Evolutionary conservation across 345 rosid genomes (phyloP), one percentile per base, ranked within the genome.

Genomic region (Acer campestre): DNA sequence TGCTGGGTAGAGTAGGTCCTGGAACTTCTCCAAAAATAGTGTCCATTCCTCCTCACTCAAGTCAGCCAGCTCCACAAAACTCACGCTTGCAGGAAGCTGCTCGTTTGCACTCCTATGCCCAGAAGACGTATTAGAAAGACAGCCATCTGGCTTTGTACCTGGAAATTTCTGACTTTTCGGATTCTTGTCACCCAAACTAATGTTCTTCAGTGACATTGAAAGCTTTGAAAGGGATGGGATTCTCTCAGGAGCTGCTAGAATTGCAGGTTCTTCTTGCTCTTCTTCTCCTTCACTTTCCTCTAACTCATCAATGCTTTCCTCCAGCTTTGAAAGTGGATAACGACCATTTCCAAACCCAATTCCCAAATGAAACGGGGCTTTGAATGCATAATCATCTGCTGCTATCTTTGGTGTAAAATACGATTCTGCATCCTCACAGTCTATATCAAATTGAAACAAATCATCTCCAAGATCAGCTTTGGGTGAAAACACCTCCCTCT

Each of bases 71-170:
- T 90, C 84, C 87, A 96, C 93, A 71, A 96, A 94, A 86, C 92
- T 94, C 75, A 55, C 79, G 72, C 92, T 89, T 12, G 84, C 89
- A 67, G 94, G 98, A 68, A 91, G 90, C 86, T 89, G 98, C 86
- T 92, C 98, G 71, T 88, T 93, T 3, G 98, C 98, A 80, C 98
- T 96, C 82, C 92, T 85, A 77, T 93, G 95, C 69, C 95, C 97
- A 55, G 92, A 89, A 51, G 92, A 94, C 48, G 94, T 79, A 35
- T 83, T 87, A 13, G 81, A 25, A 46, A 82, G 77, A 75, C 83
- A 85, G 68, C 92, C 88, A 68, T 89, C 99, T 12, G 82, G 78
- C 74, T 85, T 91, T 67, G 75, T 27, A 68, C 89, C 91, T 0
- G 82, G 75, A 67, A 81, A 82, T 70, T 88, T 93, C 20, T 68